A percentile compares a stretch with the other conserved stretches of the same genome.
Conservation (phyloP, 163 green algal genomes). For the Scenedesmus sp. region DNA sequence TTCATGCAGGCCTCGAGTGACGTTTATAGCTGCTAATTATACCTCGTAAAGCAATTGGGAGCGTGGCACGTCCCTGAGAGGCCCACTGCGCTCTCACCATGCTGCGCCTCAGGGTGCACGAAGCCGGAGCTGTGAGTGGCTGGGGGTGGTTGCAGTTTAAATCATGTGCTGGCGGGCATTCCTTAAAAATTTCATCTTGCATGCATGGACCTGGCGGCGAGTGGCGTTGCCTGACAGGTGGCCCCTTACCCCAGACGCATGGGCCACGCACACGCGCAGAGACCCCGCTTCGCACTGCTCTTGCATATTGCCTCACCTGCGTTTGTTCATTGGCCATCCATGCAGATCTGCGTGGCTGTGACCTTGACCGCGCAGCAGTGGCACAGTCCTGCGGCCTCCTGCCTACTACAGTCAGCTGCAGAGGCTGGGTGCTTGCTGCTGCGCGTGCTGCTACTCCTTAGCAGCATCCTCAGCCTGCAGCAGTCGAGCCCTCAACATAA, state of each 20-base stretch:
- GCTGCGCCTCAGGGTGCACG: not conserved
- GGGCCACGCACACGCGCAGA: not conserved
- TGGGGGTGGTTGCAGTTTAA: not conserved
- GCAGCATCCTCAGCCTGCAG: not conserved
- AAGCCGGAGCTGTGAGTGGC: slow-evolving; percentile 4
- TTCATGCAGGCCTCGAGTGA: not conserved
- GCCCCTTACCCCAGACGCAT: not conserved
- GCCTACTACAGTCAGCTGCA: not conserved
- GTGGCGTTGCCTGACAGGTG: not conserved
- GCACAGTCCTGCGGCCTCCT: not conserved
- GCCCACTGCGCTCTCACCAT: not conserved
- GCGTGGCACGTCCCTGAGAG: not conserved
- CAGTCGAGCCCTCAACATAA: not conserved
- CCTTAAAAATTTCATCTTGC: not conserved
- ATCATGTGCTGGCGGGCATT: no score
- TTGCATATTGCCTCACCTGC: not conserved
- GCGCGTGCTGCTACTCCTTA: not conserved
- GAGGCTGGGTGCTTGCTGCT: not conserved
- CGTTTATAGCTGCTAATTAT: not conserved
- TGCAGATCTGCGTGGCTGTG: not conserved
- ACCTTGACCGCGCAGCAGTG: not conserved
- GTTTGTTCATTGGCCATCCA: not conserved
- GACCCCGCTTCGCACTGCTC: not conserved
- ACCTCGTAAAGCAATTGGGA: not conserved
- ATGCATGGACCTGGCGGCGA: not conserved